Evolutionary conservation across 2,329 filamentous ascomycete species (phyloP).

Genomic region (Talaromyces sp.): DNA sequence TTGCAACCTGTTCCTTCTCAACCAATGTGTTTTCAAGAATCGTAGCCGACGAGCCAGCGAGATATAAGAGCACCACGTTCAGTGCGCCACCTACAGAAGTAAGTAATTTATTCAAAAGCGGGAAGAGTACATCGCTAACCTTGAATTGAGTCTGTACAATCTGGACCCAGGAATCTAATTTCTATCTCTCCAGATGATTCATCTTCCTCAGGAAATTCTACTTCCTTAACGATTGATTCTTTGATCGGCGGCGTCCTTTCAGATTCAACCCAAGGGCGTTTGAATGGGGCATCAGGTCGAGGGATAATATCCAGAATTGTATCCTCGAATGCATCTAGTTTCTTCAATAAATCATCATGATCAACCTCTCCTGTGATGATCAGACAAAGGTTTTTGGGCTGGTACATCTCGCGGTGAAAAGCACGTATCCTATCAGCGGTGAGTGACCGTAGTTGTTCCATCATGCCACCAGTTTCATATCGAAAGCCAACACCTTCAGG

Average conservation of each 20-base stretch:
- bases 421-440: conserved; percentile 87
- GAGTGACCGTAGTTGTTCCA: conserved; percentile 80
- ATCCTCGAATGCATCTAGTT: conserved; percentile 83
- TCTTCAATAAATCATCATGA: conserved; percentile 72
- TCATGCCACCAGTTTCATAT: conserved; percentile 98
- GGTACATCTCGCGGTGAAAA: conserved; percentile 96
- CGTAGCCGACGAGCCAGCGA: conserved; percentile 89
- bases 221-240: conserved; percentile 69
- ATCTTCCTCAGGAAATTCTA: conserved; percentile 94
- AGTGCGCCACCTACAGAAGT: conserved; percentile 61
- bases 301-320: conserved; percentile 82
- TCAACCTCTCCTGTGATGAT: conserved; percentile 90
- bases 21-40: conserved; percentile 89
- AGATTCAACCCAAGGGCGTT: conserved; percentile 87
- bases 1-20: conserved; percentile 87
- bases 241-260: conserved; percentile 69
- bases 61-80: conserved; percentile 76
- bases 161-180: conserved; percentile 81
- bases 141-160: conserved; percentile 66
- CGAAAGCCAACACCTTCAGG: conserved; percentile 87
- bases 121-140: conserved; percentile 36
- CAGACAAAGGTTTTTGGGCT: conserved; percentile 89
- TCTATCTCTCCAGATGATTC: conserved; percentile 87
- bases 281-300: conserved; percentile 69
- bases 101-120: conserved; percentile 19